These are phyloP conservation scores for Lonicera japonica DNA, from an alignment of 129 eudicot genomes.

Conservation along the genomic window DNA sequence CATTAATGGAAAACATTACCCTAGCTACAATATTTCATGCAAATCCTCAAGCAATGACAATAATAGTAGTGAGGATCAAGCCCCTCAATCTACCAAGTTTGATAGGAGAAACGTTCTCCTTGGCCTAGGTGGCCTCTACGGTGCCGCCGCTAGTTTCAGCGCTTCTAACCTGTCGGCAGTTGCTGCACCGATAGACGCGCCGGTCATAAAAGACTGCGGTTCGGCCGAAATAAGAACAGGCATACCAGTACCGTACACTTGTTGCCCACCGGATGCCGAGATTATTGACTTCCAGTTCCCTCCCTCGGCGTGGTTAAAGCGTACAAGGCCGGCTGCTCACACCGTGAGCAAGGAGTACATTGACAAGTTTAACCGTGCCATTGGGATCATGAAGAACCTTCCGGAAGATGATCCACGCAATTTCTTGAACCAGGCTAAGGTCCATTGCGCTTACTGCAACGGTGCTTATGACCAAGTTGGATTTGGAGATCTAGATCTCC, in stretches of 20 bases:
- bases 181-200: conserved; percentile 33
- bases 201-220: conserved; percentile 16
- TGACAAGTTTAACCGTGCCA: conserved; percentile 21
- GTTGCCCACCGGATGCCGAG: conserved; percentile 17
- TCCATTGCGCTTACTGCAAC: conserved; percentile 43
- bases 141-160: conserved; percentile 10
- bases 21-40: not conserved
- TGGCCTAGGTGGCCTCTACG: conserved; percentile 41
- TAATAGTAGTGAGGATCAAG: not conserved
- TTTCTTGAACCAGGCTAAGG: conserved; percentile 27
- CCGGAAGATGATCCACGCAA: conserved; percentile 35
- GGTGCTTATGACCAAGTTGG: conserved; percentile 29
- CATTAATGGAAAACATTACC: not conserved
- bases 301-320: conserved; percentile 5
- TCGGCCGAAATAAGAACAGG: conserved; percentile 12
- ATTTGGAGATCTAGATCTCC: conserved; percentile 10
- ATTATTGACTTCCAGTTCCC: conserved; percentile 15
- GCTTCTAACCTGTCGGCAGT: not conserved
- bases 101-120: conserved; percentile 23
- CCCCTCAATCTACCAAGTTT: conserved; percentile 3
- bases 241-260: conserved; percentile 11
- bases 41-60: conserved; percentile 3
- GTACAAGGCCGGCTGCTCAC: conserved; percentile 22
- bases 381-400: conserved; percentile 27
- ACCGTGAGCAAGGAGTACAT: conserved; percentile 10